Evolutionary conservation across 352 stramenopile genomes (phyloP), one percentile per base, ranked within the genome.

Genomic region (Pythium grandisporangium): DNA sequence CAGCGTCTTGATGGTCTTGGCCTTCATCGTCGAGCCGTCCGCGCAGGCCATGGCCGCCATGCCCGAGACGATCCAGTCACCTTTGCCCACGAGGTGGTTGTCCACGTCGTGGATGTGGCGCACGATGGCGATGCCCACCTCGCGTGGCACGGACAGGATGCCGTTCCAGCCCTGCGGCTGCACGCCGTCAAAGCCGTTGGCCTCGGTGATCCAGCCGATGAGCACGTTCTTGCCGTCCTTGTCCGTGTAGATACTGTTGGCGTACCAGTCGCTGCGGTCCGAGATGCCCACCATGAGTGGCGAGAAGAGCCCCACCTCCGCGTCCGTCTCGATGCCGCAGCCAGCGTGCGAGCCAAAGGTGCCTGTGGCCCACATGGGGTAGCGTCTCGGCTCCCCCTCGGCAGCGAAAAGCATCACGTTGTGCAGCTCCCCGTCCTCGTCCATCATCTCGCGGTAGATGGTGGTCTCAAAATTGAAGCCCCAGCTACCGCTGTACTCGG

Each of bases 121-220:
- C 10, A 82, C 25, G 32, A 79, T 82, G 13, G 42, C 51, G 36
- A 85, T 69, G 17, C 58, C 52, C 0, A 82, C 61, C 34, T 73
- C 61, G 25, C 71, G 71, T 11, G 65, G 71, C 19, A 85, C 24
- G 5, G 69, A 82, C 0, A 82, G 53, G 5, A 85, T 77, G 30
- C 71, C 71, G 41, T 81, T 69, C 71, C 71, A 85, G 24, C 71
- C 71, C 46, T 85, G 71, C 10, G 70, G 69, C 42, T 85, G 71
- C 19, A 46, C 59, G 2, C 45, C 39, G 6, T 46, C n/a, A n/a
- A n/a, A 81, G 24, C 50, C 54, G 22, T 68, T 85, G 55, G 78
- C 57, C 43, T 85, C 71, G 2, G 51, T 61, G 45, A 82, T 80
- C 71, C 71, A 84, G 17, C 68, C 71, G 37, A 77, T 68, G 19